phyloP scores from a whole-genome alignment of 2,329 filamentous ascomycete species.

The Thermothelomyces thermophilus region DNA sequence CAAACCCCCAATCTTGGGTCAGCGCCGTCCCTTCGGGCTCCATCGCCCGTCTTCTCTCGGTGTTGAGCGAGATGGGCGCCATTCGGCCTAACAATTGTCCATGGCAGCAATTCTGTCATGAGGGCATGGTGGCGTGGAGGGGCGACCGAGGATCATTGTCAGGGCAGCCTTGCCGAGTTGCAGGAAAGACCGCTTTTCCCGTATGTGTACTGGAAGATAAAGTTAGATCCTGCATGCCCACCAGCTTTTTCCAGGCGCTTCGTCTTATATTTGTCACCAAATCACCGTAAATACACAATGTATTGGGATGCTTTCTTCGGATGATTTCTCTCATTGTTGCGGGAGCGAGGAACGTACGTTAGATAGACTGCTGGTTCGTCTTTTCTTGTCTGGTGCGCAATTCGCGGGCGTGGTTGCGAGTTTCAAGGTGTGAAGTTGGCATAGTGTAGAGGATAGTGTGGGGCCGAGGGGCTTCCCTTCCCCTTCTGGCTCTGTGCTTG shows the following conservation, averaged over 20 bases:
- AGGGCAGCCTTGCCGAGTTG: constrained; percentile 1
- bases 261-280: not conserved
- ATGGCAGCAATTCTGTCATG: not conserved
- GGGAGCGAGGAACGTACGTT: too few relatives aligned
- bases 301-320: too few relatives aligned
- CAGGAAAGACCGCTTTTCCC: constrained; percentile 2
- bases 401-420: too few relatives aligned
- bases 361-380: too few relatives aligned
- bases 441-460: not conserved
- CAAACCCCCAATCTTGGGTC: not conserved
- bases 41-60: not conserved
- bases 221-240: not conserved
- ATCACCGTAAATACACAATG: too few relatives aligned
- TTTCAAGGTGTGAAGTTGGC: too few relatives aligned
- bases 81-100: not conserved
- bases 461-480: not conserved
- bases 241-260: too few relatives aligned
- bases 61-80: not conserved
- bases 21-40: not conserved
- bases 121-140: not conserved
- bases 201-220: not conserved
- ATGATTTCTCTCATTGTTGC: too few relatives aligned
- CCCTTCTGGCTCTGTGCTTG: not conserved
- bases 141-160: not conserved
- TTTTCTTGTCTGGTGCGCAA: too few relatives aligned